Percentiles rank a stretch among this genome's conserved stretches.
Conservation (phyloP, 139 green algal genomes). For the Chlorella sp. region DNA sequence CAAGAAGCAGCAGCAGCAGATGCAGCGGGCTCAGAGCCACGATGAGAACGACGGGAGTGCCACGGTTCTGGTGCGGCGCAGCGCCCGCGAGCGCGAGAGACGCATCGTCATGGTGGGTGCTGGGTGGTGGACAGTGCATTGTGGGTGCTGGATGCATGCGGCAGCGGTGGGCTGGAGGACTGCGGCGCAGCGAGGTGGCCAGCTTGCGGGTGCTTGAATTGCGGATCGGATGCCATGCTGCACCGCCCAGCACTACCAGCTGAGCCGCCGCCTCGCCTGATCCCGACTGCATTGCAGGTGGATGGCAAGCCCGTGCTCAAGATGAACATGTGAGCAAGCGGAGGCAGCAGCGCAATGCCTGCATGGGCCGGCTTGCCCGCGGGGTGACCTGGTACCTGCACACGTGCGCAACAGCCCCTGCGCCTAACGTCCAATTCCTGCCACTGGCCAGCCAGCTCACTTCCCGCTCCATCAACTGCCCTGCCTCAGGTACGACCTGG, state of each 20-base stretch:
- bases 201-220: not conserved
- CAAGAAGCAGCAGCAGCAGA: not conserved
- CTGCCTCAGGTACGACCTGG: constrained; percentile 52
- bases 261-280: not conserved
- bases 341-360: no score
- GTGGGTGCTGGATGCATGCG: not conserved
- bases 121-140: not conserved
- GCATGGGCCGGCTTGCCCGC: no score
- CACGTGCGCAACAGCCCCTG: no score
- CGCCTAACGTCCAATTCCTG: no score
- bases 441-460: no score
- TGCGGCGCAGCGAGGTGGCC: not conserved
- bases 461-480: no score
- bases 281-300: constrained; percentile 41
- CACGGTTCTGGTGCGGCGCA: constrained; percentile 15
- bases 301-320: constrained; percentile 66
- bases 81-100: not conserved
- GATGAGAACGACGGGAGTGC: not conserved
- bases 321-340: constrained; percentile 51
- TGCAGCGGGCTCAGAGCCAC: not conserved
- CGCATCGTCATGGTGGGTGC: not conserved
- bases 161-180: not conserved
- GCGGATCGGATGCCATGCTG: not conserved
- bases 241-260: not conserved
- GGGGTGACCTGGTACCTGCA: no score